A percentile compares a stretch with the other conserved stretches of the same genome.
Evolutionary conservation across 176 grass and related monocot species (phyloP).

Genomic region (Leersia perrieri): DNA sequence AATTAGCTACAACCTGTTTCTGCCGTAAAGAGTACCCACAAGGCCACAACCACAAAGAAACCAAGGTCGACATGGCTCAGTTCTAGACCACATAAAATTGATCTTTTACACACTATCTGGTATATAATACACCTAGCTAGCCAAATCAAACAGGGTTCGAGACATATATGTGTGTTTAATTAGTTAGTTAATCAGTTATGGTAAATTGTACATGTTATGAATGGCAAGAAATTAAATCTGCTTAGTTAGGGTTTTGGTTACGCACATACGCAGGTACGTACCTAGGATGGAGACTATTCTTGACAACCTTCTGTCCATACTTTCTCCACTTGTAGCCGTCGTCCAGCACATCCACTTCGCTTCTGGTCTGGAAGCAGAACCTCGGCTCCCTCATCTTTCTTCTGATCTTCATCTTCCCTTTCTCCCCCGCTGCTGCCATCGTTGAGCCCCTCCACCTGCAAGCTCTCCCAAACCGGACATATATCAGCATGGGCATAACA

Average conservation of each 20-base stretch:
- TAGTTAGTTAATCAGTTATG: not conserved
- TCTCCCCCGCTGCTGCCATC: constrained; percentile 38
- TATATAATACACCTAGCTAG: not conserved
- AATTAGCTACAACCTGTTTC: no score
- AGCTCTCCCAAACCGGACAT: not conserved
- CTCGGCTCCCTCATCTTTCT: constrained; percentile 98
- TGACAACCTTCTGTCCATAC: constrained; percentile 97
- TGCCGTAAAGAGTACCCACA: no score
- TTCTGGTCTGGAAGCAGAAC: constrained; percentile 98
- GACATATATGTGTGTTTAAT: not conserved
- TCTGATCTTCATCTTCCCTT: constrained; percentile 84
- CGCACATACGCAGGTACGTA: constrained; percentile 18
- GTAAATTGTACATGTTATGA: not conserved
- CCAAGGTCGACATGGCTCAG: not conserved
- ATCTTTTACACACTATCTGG: not conserved
- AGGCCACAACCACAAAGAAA: no score
- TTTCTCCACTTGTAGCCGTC: constrained; percentile 99
- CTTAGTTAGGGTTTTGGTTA: not conserved
- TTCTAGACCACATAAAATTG: constrained; percentile 1
- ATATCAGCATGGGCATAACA: not conserved
- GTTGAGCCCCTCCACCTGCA: constrained; percentile 72
- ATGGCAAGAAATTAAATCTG: not conserved
- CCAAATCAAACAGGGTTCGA: not conserved
- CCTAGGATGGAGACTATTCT: constrained; percentile 98
- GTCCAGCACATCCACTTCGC: constrained; percentile 89